phyloP scores from a whole-genome alignment of 2,329 filamentous ascomycete genomes.

The Sporothrix globosa region DNA sequence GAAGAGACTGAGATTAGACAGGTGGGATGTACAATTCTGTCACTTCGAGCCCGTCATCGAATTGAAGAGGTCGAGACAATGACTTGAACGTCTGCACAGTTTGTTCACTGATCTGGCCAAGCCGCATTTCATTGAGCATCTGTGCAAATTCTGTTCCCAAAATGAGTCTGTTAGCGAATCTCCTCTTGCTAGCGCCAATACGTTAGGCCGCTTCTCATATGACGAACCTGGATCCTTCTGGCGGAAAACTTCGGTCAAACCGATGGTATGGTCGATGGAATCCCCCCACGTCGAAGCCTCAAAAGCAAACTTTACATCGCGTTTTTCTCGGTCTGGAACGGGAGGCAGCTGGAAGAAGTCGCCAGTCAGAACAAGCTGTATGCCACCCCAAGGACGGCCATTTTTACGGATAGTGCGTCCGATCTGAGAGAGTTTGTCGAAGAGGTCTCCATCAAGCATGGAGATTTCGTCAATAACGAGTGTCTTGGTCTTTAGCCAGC shows the following conservation, averaged over 20 bases:
- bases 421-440: constrained; percentile 92
- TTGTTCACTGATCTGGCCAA: constrained; percentile 76
- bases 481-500: constrained; percentile 87
- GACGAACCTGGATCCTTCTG: constrained; percentile 73
- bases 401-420: constrained; percentile 86
- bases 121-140: constrained; percentile 97
- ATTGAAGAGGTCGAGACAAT: constrained; percentile 70
- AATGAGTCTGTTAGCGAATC: background rate
- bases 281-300: constrained; percentile 90
- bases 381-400: constrained; percentile 89
- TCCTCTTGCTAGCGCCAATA: background rate
- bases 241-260: constrained; percentile 92
- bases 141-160: constrained; percentile 69
- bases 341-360: constrained; percentile 98
- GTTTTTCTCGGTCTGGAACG: constrained; percentile 75
- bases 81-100: constrained; percentile 77
- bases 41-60: constrained; percentile 74
- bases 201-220: background rate
- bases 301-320: constrained; percentile 84
- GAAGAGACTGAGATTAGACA: background rate
- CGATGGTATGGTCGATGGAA: constrained; percentile 92
- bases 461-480: constrained; percentile 94
- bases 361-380: constrained; percentile 92
- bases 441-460: constrained; percentile 97
- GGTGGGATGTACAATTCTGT: constrained; percentile 70